Conservation (phyloP, 2,329 filamentous ascomycete genomes). For the Diaporthe capsici region DNA sequence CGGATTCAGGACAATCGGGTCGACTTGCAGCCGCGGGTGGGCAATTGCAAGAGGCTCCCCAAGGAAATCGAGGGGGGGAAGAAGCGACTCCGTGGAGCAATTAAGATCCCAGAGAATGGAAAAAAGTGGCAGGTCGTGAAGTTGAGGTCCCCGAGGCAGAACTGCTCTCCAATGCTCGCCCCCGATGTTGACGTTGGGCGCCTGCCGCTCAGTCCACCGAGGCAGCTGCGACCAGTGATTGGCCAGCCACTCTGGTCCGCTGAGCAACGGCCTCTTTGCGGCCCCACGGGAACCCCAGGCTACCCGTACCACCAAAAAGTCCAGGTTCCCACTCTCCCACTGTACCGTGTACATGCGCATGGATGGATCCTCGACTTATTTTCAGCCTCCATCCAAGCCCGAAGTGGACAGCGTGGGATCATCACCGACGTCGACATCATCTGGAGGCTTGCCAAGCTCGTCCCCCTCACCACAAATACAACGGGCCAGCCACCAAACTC, state of each 20-base stretch:
- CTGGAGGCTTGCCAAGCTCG: not conserved
- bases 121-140: conserved; percentile 23
- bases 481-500: not conserved
- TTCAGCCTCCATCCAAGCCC: conserved; percentile 19
- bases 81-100: conserved; percentile 26
- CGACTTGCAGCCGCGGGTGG: not conserved
- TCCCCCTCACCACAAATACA: not conserved
- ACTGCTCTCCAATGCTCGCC: conserved; percentile 5
- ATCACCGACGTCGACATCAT: not conserved
- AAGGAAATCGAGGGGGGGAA: not conserved
- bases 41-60: conserved; percentile 2
- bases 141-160: not conserved
- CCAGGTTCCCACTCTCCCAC: not conserved
- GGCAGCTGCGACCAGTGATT: conserved; percentile 15
- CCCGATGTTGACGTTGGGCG: conserved; percentile 30
- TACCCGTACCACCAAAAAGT: not conserved
- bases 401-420: conserved; percentile 28
- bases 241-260: conserved; percentile 16
- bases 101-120: conserved; percentile 17
- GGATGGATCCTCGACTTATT: conserved; percentile 32
- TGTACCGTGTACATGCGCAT: conserved; percentile 9
- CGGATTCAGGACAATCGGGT: not conserved
- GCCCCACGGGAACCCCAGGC: conserved; percentile 6
- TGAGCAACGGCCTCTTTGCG: not conserved
- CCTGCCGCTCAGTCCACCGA: conserved; percentile 22